These are phyloP conservation scores for Trypanosoma cruzi DNA, from an alignment of 208 protist species.

Conservation along the genomic window DNA sequence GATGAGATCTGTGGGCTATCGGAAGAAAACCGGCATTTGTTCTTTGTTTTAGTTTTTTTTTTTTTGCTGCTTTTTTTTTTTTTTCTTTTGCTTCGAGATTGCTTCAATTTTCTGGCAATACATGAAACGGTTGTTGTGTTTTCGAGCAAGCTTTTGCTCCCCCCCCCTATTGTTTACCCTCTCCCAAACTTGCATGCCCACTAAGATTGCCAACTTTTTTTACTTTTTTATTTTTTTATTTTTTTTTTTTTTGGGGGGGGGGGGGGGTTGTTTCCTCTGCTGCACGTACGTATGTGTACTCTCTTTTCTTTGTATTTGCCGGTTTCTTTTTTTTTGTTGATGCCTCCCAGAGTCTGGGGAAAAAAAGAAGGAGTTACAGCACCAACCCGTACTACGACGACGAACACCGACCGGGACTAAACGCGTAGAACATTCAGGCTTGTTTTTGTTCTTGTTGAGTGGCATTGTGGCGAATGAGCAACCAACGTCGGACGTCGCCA, in stretches of 20 bases:
- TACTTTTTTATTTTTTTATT: constrained; percentile 8
- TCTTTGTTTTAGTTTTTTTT: no score
- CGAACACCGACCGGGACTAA: no score
- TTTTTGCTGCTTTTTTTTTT: no score
- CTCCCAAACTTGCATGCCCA: no score
- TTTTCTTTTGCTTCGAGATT: no score
- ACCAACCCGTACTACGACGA: not conserved
- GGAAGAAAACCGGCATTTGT: no score
- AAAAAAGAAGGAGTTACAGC: not conserved
- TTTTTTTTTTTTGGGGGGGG: not conserved
- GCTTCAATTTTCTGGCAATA: no score
- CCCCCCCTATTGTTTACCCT: no score
- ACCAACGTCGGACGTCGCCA: not conserved
- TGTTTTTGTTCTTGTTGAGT: not conserved
- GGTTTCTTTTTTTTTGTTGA: constrained; percentile 2
- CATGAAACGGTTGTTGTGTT: no score
- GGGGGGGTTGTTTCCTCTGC: no score
- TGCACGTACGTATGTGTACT: not conserved
- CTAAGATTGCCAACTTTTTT: no score
- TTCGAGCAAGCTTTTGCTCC: no score
- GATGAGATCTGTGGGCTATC: not conserved
- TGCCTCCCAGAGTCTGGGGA: not conserved
- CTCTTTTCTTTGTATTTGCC: not conserved
- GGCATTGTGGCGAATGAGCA: not conserved
- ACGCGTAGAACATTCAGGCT: not conserved